A percentile compares a stretch with the other conserved stretches of the same genome.
phyloP scores from a whole-genome alignment of 331 rosid species.

The Dryas integrifolia region DNA sequence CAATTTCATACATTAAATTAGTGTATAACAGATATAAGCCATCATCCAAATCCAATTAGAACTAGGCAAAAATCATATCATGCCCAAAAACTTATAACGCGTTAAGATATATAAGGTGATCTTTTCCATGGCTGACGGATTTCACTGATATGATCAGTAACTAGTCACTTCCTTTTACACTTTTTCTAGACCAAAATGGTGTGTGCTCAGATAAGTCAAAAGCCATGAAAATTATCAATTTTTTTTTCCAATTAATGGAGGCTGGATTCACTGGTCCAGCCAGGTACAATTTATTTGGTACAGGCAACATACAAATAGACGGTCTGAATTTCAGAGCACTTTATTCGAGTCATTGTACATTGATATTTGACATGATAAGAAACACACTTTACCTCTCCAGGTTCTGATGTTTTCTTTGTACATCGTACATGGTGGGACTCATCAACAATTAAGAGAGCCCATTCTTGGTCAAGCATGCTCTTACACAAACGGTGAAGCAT shows the following conservation, averaged over 20 bases:
- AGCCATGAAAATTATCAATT: neutral
- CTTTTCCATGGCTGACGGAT: neutral
- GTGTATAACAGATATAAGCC: neutral
- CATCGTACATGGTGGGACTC: slow-evolving; percentile 94
- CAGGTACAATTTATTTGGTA: neutral
- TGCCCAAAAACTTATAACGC: neutral
- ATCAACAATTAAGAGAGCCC: slow-evolving; percentile 89
- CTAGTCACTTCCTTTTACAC: no score
- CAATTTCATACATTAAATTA: neutral
- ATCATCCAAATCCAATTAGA: neutral
- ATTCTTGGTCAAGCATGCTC: slow-evolving; percentile 74
- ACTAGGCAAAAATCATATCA: no score
- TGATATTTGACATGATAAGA: slow-evolving; percentile 12
- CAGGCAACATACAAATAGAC: slow-evolving; percentile 4
- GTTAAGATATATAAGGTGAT: neutral
- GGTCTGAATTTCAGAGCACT: neutral
- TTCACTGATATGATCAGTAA: no score
- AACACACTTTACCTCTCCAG: slow-evolving; percentile 65
- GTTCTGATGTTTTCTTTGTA: slow-evolving; percentile 70
- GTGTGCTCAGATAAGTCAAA: neutral
- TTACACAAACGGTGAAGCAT: slow-evolving; percentile 86
- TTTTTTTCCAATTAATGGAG: neutral
- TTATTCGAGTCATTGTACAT: neutral
- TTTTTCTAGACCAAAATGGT: no score
- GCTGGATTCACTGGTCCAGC: neutral